Evolutionary conservation across 768 basidiomycete genomes (phyloP), one percentile per base, ranked within the genome.

Genomic region (Boletus rubroflammeus): DNA sequence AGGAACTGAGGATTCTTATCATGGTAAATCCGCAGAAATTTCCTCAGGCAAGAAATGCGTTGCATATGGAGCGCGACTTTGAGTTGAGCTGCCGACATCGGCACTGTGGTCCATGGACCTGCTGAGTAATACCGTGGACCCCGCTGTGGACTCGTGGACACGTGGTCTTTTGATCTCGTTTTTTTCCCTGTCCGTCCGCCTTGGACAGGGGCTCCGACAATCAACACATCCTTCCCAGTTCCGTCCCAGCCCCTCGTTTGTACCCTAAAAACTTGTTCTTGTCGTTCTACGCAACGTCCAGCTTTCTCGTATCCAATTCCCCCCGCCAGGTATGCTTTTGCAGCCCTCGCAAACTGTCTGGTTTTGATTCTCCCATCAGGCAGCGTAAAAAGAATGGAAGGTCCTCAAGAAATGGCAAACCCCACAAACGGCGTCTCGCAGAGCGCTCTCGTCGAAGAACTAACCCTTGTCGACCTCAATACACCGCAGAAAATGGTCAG

Each of bases 131-230:
- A 4, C 0, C 0, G 5, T 38, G 57, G 59, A 65, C 59, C 50
- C 56, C 43, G 38, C 42, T 7, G 51, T 60, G 62, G 67, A 66
- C 68, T 8, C 1, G 13, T 50, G 53, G 31, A 52, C 68, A 70
- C 68, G 68, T 69, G 68, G 47, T 53, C 56, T 49, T 65, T 67
- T 69, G 67, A 69, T 69, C 64, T 68, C 51, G 64, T 66, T 69
- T 69, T 69, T 69, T 70, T 66, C 69, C 67, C 62, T 68, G 69
- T 66, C 63, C 53, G 59, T 62, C 68, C 62, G 66, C 56, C 54
- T 64, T 68, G 64, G 68, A 70, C 68, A 69, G 68, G 68, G 68
- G 68, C 68, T 69, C 67, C 64, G 69, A 71, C 68, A 71, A 70
- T 70, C 68, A 57, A 70, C 68, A 50, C 64, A 67, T 62, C 62